Evolutionary conservation across 2,329 filamentous ascomycete species (phyloP).

Genomic region (Akanthomyces lecanii): DNA sequence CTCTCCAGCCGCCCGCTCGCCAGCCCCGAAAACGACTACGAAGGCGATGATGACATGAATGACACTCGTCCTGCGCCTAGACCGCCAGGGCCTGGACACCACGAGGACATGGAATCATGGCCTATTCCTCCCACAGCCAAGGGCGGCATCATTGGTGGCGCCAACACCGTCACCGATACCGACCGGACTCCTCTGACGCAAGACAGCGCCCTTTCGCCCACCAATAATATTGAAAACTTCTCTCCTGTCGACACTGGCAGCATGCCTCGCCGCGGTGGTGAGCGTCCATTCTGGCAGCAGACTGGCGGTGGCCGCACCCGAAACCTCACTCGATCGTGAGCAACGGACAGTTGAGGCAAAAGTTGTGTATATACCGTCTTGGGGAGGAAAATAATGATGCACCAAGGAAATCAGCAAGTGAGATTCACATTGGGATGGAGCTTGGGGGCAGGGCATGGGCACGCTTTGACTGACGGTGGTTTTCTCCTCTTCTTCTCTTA

Average conservation of each 20-base stretch:
- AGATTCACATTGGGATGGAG: neutral
- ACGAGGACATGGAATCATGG: constrained; percentile 7
- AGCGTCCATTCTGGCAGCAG: constrained; percentile 17
- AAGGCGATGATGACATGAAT: constrained; percentile 5
- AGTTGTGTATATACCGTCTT: neutral
- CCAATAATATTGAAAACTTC: constrained; percentile 2
- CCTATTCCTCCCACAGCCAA: constrained; percentile 6
- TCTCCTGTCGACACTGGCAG: constrained; percentile 6
- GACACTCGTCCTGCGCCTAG: constrained; percentile 12
- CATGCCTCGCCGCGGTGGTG: constrained; percentile 14
- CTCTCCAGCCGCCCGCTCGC: constrained; percentile 8
- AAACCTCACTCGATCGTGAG: constrained; percentile 15
- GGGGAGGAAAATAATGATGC: neutral
- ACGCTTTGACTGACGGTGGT: neutral
- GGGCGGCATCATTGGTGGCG: neutral
- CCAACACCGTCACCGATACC: neutral
- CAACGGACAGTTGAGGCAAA: constrained; percentile 4
- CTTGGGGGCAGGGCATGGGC: neutral
- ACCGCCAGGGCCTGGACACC: neutral
- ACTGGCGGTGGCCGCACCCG: constrained; percentile 15
- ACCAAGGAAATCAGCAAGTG: neutral
- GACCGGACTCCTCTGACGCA: constrained; percentile 11
- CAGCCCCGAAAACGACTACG: constrained; percentile 12
- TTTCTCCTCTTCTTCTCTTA: neutral
- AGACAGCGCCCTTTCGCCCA: neutral